Conservation (phyloP, 2,329 filamentous ascomycete genomes). For the Volutella citrinella region DNA sequence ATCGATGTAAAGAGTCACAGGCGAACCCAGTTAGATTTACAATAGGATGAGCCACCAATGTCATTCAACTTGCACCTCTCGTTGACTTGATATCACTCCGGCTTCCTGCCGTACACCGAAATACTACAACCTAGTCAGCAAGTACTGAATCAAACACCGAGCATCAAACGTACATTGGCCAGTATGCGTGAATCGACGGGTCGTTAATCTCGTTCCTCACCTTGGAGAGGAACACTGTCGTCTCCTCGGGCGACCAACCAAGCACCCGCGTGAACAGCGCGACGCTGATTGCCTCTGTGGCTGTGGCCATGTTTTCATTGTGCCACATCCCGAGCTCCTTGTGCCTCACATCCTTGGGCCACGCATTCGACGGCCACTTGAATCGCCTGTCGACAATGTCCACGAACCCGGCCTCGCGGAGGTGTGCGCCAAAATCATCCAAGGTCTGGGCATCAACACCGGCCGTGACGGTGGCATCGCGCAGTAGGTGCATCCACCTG, state of each 20-base stretch:
- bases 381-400: constrained; percentile 12
- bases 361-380: constrained; percentile 19
- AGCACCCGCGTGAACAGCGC: constrained; percentile 13
- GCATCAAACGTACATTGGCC: constrained; percentile 11
- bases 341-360: constrained; percentile 13
- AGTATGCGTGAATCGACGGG: constrained; percentile 9
- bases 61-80: no score
- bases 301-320: constrained; percentile 9
- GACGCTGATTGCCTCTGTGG: constrained; percentile 18
- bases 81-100: no score
- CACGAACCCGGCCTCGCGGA: constrained; percentile 18
- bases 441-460: constrained; percentile 15
- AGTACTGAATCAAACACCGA: neutral
- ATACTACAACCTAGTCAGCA: neutral
- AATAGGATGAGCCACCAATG: no score
- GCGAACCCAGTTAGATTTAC: no score
- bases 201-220: constrained; percentile 13
- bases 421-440: constrained; percentile 8
- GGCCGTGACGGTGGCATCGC: constrained; percentile 22
- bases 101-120: constrained; percentile 12
- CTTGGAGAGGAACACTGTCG: constrained; percentile 10
- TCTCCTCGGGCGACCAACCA: constrained; percentile 12
- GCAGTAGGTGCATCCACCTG: constrained; percentile 16
- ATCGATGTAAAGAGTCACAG: no score
- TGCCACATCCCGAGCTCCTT: constrained; percentile 17